Base-by-base conservation (phyloP, 2,329 filamentous ascomycete genomes). In the Hymenoscyphus albidus region DNA sequence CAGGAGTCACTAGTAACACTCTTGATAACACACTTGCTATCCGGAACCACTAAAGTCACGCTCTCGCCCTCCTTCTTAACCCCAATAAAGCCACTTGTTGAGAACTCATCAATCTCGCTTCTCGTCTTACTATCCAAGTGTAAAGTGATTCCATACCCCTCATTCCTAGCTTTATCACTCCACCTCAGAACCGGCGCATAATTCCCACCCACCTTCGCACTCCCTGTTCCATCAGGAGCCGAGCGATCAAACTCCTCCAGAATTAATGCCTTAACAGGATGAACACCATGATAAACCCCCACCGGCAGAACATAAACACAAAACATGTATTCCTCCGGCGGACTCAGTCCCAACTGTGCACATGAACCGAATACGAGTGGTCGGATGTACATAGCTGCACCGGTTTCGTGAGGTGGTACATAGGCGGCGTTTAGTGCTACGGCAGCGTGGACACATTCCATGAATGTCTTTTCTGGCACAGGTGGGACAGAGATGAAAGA, bases 151-250 rank as follows among this genome's bases (percentile, higher is more conserved):
- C 92, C 93, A 74, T 85, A 98, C 39, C 94, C 94, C 65, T 92
- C 85, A 18, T 82, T 80, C 64, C 89, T 82, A 0, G 95, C 94
- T 74, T 85, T 88, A 72, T 96, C 93, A 74, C 91, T 96, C 83
- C 92, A 93, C 63, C 90, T 83, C 73, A 98, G 79, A 5, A 98
- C 94, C 2, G 94, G 94, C 10, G 93, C 94, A 75, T 98, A 98
- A 80, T 98, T 98, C 14, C 94, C 95, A 32, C 95, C 94, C 2
- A 98, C 85, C 80, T 98, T 98, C n/a, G 92, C 94, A 67, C 87
- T 88, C 0, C 94, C 94, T 0, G 91, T 96, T 0, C 94, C 94
- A 72, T 93, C 87, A 0, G 95, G 94, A n/a, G 94, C 94, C 0
- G 93, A 86, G 38, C 94, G 91, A 77, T 98, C 94, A 75, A 98